A percentile compares a stretch with the other conserved stretches of the same genome.
Evolutionary conservation across 2,329 filamentous ascomycete genomes (phyloP).

Genomic region (Neonectria faginata): DNA sequence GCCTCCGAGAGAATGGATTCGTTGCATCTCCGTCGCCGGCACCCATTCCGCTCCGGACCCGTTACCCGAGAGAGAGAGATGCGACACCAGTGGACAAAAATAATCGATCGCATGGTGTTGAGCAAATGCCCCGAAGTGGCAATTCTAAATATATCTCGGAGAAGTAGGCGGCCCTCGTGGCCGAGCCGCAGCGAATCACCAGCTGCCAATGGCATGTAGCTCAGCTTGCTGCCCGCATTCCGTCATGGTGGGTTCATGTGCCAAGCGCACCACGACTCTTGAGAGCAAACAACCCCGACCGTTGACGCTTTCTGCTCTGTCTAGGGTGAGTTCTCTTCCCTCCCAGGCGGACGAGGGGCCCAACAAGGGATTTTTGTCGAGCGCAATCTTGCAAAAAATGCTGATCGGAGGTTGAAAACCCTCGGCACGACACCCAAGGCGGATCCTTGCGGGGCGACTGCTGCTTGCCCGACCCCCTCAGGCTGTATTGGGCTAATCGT

Average conservation of each 20-base stretch:
- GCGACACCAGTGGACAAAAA: slow-evolving; percentile 18
- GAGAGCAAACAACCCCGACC: not conserved
- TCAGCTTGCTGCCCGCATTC: slow-evolving; percentile 19
- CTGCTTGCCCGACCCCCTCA: slow-evolving; percentile 27
- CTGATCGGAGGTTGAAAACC: slow-evolving; percentile 37
- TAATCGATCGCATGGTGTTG: slow-evolving; percentile 1
- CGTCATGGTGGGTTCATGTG: slow-evolving; percentile 34
- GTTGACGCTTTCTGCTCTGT: slow-evolving; percentile 5
- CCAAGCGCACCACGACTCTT: slow-evolving; percentile 8
- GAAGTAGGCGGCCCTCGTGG: slow-evolving; percentile 28
- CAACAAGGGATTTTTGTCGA: slow-evolving; percentile 33
- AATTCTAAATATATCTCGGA: slow-evolving; percentile 41
- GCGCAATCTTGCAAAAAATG: slow-evolving; percentile 33
- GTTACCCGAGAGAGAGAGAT: not conserved
- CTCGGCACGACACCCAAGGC: slow-evolving; percentile 29
- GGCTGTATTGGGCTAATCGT: slow-evolving; percentile 20
- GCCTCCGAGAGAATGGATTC: not conserved
- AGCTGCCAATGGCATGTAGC: slow-evolving; percentile 15
- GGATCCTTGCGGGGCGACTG: slow-evolving; percentile 38
- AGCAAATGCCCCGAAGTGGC: slow-evolving; percentile 16
- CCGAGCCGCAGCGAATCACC: slow-evolving; percentile 31
- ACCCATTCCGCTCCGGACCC: slow-evolving; percentile 1
- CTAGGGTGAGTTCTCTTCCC: slow-evolving; percentile 10
- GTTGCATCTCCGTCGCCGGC: not conserved
- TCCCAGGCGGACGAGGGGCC: slow-evolving; percentile 19